These are phyloP conservation scores for Marasmius sp. DNA, from an alignment of 1,284 basidiomycete species.

Conservation along the genomic window DNA sequence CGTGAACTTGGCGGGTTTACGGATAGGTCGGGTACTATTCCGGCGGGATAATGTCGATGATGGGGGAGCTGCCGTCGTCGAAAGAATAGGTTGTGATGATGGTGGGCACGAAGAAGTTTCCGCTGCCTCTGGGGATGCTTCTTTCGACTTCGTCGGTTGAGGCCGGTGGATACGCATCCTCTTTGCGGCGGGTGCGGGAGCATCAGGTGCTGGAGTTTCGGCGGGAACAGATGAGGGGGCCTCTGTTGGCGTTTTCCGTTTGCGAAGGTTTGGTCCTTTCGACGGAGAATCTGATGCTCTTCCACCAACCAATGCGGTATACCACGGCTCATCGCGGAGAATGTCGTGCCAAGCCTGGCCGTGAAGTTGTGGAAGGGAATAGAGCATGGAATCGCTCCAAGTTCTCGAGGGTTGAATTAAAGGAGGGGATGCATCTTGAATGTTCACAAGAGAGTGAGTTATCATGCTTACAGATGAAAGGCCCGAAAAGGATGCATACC, in stretches of 20 bases:
- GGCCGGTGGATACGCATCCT: background rate
- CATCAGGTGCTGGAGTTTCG: background rate
- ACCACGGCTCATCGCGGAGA: constrained; percentile 26
- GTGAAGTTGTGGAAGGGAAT: constrained; percentile 9
- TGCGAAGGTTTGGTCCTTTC: constrained; percentile 31
- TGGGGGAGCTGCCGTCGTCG: background rate
- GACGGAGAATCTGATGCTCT: constrained; percentile 23
- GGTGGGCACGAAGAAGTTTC: background rate
- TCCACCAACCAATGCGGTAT: constrained; percentile 27
- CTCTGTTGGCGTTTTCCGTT: constrained; percentile 30
- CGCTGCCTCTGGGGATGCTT: background rate
- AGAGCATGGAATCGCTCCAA: constrained; percentile 7
- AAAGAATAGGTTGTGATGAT: background rate
- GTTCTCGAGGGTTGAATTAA: background rate
- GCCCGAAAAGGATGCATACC: constrained; percentile 31
- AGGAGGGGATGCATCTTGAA: background rate
- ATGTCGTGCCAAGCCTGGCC: constrained; percentile 6
- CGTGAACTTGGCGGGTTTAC: background rate
- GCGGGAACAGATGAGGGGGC: constrained; percentile 5
- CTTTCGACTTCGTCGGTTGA: background rate
- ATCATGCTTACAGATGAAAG: background rate
- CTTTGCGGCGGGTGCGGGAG: background rate
- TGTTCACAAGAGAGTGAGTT: background rate
- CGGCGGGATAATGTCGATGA: background rate
- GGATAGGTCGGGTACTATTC: background rate